phyloP scores from a whole-genome alignment of 176 grass and related monocot genomes.

The Carex parvula region DNA sequence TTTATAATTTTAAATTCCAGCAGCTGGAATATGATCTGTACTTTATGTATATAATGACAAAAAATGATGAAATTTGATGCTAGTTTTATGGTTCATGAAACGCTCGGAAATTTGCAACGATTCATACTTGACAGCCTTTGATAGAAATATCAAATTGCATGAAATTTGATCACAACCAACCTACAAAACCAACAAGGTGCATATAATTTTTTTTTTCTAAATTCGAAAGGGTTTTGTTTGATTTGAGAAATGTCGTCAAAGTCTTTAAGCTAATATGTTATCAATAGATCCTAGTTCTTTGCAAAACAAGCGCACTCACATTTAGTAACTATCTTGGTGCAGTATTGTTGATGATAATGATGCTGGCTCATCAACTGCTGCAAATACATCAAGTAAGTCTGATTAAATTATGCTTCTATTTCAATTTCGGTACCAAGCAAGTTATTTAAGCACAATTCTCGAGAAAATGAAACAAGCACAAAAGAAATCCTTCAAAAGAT shows the following conservation, averaged over 20 bases:
- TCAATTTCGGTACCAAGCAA: background rate
- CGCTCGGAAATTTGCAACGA: background rate
- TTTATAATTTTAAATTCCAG: background rate
- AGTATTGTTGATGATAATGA: slow-evolving; percentile 75
- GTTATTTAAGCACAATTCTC: background rate
- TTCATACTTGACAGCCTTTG: background rate
- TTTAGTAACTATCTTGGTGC: slow-evolving; percentile 16
- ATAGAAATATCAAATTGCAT: background rate
- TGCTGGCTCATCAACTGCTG: slow-evolving; percentile 13
- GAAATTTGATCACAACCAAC: background rate
- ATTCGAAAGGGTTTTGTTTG: background rate
- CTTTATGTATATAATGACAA: background rate
- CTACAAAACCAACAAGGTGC: background rate
- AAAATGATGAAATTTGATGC: background rate
- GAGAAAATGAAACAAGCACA: slow-evolving; percentile 14
- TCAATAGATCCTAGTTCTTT: background rate
- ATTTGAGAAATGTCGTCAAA: slow-evolving; percentile 9
- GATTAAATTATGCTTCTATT: slow-evolving; percentile 2
- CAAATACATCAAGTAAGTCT: slow-evolving; percentile 19
- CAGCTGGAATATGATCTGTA: background rate
- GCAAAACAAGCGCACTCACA: background rate
- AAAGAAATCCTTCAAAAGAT: slow-evolving; percentile 6
- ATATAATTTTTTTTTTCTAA: background rate
- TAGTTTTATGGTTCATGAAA: background rate
- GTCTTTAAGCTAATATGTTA: background rate